phyloP scores from a whole-genome alignment of 192 early-diverging fungal species.

The Gigaspora rosea region DNA sequence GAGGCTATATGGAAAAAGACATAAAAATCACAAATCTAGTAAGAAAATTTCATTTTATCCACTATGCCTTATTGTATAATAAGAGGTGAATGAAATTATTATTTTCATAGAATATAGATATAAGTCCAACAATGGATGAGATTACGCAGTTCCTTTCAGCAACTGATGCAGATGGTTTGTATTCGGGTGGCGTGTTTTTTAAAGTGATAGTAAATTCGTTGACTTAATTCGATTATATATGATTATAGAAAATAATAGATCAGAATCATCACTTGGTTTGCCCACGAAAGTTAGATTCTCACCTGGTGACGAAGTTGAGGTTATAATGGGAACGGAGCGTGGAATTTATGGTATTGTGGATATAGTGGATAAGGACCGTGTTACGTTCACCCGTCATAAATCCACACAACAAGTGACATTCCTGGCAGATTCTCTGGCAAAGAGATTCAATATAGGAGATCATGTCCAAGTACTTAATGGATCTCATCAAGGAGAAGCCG shows the following conservation, averaged over 20 bases:
- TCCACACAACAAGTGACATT: conserved; percentile 50
- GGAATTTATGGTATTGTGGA: conserved; percentile 76
- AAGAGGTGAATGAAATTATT: not conserved
- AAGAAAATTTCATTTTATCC: not conserved
- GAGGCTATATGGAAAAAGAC: conserved; percentile 86
- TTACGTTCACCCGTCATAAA: conserved; percentile 67
- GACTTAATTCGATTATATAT: too few species aligned
- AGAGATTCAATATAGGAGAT: conserved; percentile 90
- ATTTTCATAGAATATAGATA: conserved; percentile 40
- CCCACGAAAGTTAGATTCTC: conserved; percentile 57
- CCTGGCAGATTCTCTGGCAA: conserved; percentile 73
- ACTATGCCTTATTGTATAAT: not conserved
- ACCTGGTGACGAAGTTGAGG: conserved; percentile 85
- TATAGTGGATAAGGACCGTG: conserved; percentile 69
- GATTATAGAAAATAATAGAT: not conserved
- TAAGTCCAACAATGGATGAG: conserved; percentile 91
- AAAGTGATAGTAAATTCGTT: too few species aligned
- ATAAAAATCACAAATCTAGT: conserved; percentile 67
- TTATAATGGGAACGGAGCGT: conserved; percentile 80
- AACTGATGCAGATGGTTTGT: not conserved
- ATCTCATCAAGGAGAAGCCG: conserved; percentile 79
- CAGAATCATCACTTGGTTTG: not conserved
- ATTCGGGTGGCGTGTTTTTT: not conserved
- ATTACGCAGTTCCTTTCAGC: conserved; percentile 81
- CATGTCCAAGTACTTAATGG: conserved; percentile 94